These are phyloP conservation scores for Aurantiochytrium sp. DNA, from an alignment of 108 stramenopile genomes.

Conservation along the genomic window DNA sequence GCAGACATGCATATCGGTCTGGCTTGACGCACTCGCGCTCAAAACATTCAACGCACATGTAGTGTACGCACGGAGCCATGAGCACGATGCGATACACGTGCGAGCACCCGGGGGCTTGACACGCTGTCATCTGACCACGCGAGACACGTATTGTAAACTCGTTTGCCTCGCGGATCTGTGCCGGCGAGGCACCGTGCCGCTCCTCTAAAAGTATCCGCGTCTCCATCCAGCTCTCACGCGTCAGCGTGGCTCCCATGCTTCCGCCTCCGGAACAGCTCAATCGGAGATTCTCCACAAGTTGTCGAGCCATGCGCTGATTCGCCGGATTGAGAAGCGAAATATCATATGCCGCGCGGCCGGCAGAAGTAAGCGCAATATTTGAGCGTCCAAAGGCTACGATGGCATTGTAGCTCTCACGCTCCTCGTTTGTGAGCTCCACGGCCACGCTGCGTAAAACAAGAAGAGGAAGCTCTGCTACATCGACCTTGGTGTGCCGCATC, in stretches of 20 bases:
- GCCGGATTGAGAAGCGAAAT: background rate
- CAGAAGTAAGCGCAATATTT: background rate
- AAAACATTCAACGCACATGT: background rate
- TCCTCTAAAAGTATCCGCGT: background rate
- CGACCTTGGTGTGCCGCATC: slow-evolving; percentile 1
- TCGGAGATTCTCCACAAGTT: background rate
- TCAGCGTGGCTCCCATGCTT: background rate
- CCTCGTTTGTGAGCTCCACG: background rate
- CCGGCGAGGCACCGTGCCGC: background rate
- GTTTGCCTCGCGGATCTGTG: background rate
- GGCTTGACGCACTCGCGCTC: background rate
- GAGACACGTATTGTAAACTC: background rate
- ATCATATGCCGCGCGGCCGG: background rate
- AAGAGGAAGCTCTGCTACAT: background rate
- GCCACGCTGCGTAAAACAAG: background rate
- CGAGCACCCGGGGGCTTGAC: background rate
- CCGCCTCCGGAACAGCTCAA: slow-evolving; percentile 6
- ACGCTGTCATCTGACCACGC: background rate
- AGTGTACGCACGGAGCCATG: slow-evolving; percentile 3
- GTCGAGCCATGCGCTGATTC: background rate
- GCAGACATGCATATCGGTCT: background rate
- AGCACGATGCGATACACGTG: background rate
- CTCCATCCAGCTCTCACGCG: slow-evolving; percentile 1
- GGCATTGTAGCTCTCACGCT: background rate
- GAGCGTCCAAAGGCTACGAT: background rate